phyloP scores from a whole-genome alignment of 2,329 filamentous ascomycete species.

The Colletotrichum aenigma region DNA sequence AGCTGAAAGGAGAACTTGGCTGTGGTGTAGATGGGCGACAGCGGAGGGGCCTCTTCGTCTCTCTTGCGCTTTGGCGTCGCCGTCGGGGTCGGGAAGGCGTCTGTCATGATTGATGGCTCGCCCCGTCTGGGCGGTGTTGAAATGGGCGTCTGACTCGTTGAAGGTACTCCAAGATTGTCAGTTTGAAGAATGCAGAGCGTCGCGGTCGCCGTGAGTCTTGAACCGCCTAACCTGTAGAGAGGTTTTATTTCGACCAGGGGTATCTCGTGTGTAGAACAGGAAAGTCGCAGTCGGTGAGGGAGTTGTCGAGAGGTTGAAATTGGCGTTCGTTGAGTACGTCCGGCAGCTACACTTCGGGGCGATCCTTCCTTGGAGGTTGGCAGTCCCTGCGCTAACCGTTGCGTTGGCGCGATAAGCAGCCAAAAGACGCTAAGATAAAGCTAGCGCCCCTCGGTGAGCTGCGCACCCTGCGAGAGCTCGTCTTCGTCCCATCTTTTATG shows the following conservation, averaged over 20 bases:
- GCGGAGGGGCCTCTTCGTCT: slow-evolving; percentile 35
- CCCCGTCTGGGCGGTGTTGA: slow-evolving; percentile 5
- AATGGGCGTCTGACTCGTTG: background rate
- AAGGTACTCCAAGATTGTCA: background rate
- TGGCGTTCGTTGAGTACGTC: background rate
- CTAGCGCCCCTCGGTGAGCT: slow-evolving; percentile 12
- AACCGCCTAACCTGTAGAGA: fast-evolving
- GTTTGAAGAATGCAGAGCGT: background rate
- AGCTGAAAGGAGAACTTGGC: slow-evolving; percentile 51
- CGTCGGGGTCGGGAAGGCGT: slow-evolving; percentile 15
- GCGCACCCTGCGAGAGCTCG: background rate
- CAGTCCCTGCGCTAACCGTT: slow-evolving; percentile 2
- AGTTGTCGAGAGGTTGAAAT: background rate
- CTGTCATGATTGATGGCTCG: background rate
- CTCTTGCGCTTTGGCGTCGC: slow-evolving; percentile 53
- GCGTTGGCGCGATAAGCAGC: background rate
- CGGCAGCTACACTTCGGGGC: slow-evolving; percentile 6
- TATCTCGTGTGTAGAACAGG: background rate
- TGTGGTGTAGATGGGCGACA: slow-evolving; percentile 29
- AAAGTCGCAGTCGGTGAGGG: background rate
- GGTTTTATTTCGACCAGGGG: background rate
- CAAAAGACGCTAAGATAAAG: slow-evolving; percentile 6
- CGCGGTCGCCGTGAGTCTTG: background rate
- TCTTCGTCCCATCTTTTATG: background rate
- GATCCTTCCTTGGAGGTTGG: background rate